A percentile compares a stretch with the other conserved stretches of the same genome.
Conservation (phyloP, 768 basidiomycete species). For the Pulveroboletus sp. region DNA sequence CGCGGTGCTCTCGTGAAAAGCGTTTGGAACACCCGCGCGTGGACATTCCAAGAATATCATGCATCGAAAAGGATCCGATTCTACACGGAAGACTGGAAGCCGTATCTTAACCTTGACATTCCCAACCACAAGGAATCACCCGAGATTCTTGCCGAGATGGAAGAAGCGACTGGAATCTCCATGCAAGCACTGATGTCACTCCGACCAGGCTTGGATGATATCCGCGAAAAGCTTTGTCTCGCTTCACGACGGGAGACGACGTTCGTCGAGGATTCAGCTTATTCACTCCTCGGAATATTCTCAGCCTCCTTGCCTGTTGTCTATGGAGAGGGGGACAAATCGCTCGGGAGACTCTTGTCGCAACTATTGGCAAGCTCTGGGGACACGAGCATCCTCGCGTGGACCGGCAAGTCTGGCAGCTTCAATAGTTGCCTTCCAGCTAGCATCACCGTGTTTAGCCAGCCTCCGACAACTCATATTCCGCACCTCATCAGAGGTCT, state of each 20-base stretch:
- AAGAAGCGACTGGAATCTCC: not conserved
- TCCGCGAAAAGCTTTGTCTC: constrained; percentile 4
- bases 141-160: constrained; percentile 8
- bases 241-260: constrained; percentile 10
- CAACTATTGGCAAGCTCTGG: constrained; percentile 6
- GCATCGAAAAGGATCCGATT: constrained; percentile 9
- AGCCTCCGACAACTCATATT: too few species aligned
- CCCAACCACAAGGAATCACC: constrained; percentile 7
- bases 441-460: too few species aligned
- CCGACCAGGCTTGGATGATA: constrained; percentile 1
- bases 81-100: constrained; percentile 10
- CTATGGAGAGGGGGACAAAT: constrained; percentile 12
- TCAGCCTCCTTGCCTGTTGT: constrained; percentile 3
- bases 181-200: not conserved
- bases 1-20: too few species aligned
- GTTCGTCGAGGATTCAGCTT: constrained; percentile 9
- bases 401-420: too few species aligned
- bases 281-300: constrained; percentile 12
- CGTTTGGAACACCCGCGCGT: too few species aligned
- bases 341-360: constrained; percentile 7
- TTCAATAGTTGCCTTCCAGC: too few species aligned
- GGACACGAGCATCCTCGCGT: constrained; percentile 5
- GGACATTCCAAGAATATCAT: constrained; percentile 6
- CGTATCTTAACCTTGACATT: constrained; percentile 3
- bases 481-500: too few species aligned